Conservation (phyloP, 805 yeast species). For the Scheffersomyces lignosus region DNA sequence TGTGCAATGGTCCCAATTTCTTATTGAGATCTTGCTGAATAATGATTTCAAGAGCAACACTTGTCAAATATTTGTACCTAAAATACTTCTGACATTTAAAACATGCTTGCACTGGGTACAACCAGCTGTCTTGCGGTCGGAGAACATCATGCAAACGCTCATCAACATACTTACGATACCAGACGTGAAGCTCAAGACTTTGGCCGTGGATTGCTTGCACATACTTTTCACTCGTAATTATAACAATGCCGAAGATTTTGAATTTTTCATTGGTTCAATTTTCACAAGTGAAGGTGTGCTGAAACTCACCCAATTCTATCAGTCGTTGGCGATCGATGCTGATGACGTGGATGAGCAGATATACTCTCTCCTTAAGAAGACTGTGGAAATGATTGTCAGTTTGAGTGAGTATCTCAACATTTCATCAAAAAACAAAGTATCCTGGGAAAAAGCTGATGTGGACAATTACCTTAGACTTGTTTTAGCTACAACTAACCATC, state of each 20-base stretch:
- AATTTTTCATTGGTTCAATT: constrained; percentile 74
- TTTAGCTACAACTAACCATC: constrained; percentile 76
- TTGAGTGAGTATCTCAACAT: constrained; percentile 74
- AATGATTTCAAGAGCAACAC: constrained; percentile 25
- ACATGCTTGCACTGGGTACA: constrained; percentile 91
- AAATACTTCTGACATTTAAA: constrained; percentile 78
- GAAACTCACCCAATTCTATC: constrained; percentile 64
- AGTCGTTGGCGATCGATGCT: constrained; percentile 57
- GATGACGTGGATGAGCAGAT: constrained; percentile 76
- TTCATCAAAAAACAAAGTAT: constrained; percentile 37
- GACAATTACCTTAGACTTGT: constrained; percentile 71
- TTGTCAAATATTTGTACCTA: constrained; percentile 53
- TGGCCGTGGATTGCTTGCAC: constrained; percentile 90
- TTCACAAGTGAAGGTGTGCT: constrained; percentile 73
- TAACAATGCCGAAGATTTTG: constrained; percentile 64
- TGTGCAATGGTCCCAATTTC: constrained; percentile 56
- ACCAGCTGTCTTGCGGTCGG: constrained; percentile 67
- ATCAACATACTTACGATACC: constrained; percentile 57
- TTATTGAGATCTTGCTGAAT: constrained; percentile 32
- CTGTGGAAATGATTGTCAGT: constrained; percentile 91
- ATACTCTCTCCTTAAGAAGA: constrained; percentile 81
- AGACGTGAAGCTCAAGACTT: constrained; percentile 68
- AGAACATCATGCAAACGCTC: constrained; percentile 64
- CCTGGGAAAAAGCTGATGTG: constrained; percentile 61
- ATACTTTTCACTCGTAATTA: constrained; percentile 81